phyloP scores from a whole-genome alignment of 1,284 basidiomycete species.

The Anthracocystis walkeri region DNA sequence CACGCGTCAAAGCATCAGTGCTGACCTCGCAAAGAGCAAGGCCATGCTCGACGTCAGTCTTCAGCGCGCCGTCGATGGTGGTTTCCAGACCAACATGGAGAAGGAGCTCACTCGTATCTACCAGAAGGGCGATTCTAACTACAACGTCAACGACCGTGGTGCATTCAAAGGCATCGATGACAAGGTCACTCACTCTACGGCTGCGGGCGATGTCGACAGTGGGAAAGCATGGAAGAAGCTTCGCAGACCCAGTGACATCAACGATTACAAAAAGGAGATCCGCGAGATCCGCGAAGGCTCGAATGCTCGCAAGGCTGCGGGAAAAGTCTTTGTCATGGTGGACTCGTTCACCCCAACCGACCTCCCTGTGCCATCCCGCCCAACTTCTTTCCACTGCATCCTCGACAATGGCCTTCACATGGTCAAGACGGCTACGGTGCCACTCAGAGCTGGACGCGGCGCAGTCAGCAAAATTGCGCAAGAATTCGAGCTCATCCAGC shows the following conservation, averaged over 20 bases:
- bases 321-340: slow-evolving; percentile 89
- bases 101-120: slow-evolving; percentile 63
- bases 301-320: slow-evolving; percentile 81
- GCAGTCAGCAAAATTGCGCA: slow-evolving; percentile 79
- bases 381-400: slow-evolving; percentile 85
- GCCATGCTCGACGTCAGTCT: slow-evolving; percentile 57
- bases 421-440: slow-evolving; percentile 87
- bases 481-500: slow-evolving; percentile 80
- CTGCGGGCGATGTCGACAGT: slow-evolving; percentile 81
- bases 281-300: slow-evolving; percentile 82
- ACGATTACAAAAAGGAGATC: slow-evolving; percentile 90
- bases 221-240: slow-evolving; percentile 89
- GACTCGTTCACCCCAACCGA: slow-evolving; percentile 65
- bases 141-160: slow-evolving; percentile 70
- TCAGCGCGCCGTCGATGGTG: slow-evolving; percentile 53
- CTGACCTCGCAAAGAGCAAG: slow-evolving; percentile 55
- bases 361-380: slow-evolving; percentile 70
- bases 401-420: slow-evolving; percentile 97
- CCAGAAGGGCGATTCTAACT: slow-evolving; percentile 71
- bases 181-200: slow-evolving; percentile 76
- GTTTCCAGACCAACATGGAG: slow-evolving; percentile 59
- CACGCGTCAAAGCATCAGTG: slow-evolving; percentile 53
- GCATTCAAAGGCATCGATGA: slow-evolving; percentile 56
- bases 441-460: slow-evolving; percentile 75
- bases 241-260: slow-evolving; percentile 91